Evolutionary conservation across 2,329 filamentous ascomycete species (phyloP).

Genomic region (Alternaria metachromatica): DNA sequence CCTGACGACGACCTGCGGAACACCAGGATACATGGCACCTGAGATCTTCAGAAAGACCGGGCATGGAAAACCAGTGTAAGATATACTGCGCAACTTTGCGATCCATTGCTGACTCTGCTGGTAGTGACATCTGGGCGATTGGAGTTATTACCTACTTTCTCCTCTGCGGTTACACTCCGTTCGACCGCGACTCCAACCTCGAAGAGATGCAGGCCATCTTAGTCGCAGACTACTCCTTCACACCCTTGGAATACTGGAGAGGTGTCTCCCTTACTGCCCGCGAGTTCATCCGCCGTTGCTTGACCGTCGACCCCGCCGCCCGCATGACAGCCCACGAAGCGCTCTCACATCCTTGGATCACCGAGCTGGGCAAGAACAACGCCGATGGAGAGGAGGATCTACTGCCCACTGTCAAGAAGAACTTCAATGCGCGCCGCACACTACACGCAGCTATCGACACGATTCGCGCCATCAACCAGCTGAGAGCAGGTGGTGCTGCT

Average conservation of each 20-base stretch:
- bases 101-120: constrained; percentile 16
- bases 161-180: constrained; percentile 96
- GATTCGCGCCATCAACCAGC: constrained; percentile 71
- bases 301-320: constrained; percentile 85
- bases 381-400: constrained; percentile 58
- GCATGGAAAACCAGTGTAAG: constrained; percentile 91
- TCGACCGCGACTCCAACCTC: constrained; percentile 95
- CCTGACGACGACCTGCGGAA: constrained; percentile 95
- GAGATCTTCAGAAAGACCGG: constrained; percentile 99
- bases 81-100: not conserved
- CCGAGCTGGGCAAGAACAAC: constrained; percentile 59
- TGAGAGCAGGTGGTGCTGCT: constrained; percentile 65
- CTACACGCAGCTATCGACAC: constrained; percentile 73
- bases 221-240: constrained; percentile 94
- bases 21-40: constrained; percentile 97
- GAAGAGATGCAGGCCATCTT: constrained; percentile 99
- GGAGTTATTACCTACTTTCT: constrained; percentile 99
- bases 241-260: constrained; percentile 94
- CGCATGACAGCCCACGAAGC: constrained; percentile 91
- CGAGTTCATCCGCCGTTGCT: constrained; percentile 89
- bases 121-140: constrained; percentile 91
- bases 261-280: constrained; percentile 83
- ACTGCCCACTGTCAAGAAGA: constrained; percentile 71
- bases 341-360: constrained; percentile 70
- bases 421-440: constrained; percentile 71